Base-by-base conservation (phyloP, 805 yeast species). In the Pichia membranifaciens region DNA sequence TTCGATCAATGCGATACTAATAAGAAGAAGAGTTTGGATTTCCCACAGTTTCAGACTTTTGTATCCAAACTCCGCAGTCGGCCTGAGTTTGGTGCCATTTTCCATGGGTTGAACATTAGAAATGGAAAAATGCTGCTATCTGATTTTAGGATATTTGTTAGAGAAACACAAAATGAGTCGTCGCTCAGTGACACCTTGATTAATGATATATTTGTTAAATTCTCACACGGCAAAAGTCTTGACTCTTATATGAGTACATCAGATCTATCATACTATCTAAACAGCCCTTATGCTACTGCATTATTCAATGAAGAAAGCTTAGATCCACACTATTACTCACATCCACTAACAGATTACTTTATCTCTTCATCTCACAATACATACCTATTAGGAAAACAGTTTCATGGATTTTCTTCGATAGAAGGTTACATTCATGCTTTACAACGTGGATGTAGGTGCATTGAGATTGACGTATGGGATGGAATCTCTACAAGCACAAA, bases 391-490 rank as follows among this genome's bases (percentile, higher is more conserved):
- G 99, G 99, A 0, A 73, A 93, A 34, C 99, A 93, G 59, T 75
- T 87, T 16, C 96, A 82, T 2, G 96, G 93, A 18, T 81, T 78
- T 3, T 84, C 96, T 0, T 87, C 97, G 0, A 80, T 88, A 2
- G 97, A 91, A 59, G 95, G 95, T 0, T 93, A 93, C 56, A 81
- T 88, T 16, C 77, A 84, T 43, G 93, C 87, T 0, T 68, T 93
- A 42, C 96, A 89, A 61, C 76, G 89, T 46, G 98, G 99, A 1
- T 93, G 98, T 58, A 72, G 96, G 39, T 90, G 96, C 52, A 73
- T 93, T n/a, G 99, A 93, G 59, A 80, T 93, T 36, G 99, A 93
- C 64, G 73, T 93, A 18, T 93, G 99, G 99, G 96, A 91, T 67
- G 86, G 67, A 4, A 40, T 33, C n/a, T 12, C 18, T 6, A 5